Conservation (phyloP, 2,329 filamentous ascomycete genomes). For the Paramyrothecium roridum region DNA sequence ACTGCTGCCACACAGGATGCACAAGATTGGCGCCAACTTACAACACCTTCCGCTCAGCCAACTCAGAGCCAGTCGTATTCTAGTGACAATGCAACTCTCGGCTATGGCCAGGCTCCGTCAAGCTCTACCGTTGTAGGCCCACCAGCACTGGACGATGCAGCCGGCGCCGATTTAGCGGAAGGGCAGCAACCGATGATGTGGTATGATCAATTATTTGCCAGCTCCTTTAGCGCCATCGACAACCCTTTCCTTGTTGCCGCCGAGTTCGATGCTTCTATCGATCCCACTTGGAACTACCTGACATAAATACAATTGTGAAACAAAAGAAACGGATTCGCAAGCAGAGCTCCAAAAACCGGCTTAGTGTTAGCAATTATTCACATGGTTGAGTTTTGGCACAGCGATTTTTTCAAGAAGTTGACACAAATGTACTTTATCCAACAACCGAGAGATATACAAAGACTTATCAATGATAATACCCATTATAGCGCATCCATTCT, state of each 20-base stretch:
- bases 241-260: constrained; percentile 27
- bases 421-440: not conserved
- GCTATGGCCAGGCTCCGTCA: not conserved
- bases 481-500: not conserved
- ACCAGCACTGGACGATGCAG: not conserved
- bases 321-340: not conserved
- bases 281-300: constrained; percentile 26
- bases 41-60: not conserved
- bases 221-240: constrained; percentile 28
- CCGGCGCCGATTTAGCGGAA: constrained; percentile 13
- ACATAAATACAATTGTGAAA: constrained; percentile 6
- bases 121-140: not conserved
- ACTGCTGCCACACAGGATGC: not conserved
- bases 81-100: not conserved
- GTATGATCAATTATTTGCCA: constrained; percentile 30
- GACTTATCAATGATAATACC: too few species aligned
- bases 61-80: not conserved
- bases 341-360: too few species aligned
- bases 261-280: constrained; percentile 26
- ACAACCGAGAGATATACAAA: too few species aligned
- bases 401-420: too few species aligned
- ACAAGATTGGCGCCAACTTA: not conserved
- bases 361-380: too few species aligned
- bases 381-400: too few species aligned
- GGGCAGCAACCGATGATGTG: constrained; percentile 31